Evolutionary conservation across 768 basidiomycete species (phyloP).

Genomic region (Boletus edulis): DNA sequence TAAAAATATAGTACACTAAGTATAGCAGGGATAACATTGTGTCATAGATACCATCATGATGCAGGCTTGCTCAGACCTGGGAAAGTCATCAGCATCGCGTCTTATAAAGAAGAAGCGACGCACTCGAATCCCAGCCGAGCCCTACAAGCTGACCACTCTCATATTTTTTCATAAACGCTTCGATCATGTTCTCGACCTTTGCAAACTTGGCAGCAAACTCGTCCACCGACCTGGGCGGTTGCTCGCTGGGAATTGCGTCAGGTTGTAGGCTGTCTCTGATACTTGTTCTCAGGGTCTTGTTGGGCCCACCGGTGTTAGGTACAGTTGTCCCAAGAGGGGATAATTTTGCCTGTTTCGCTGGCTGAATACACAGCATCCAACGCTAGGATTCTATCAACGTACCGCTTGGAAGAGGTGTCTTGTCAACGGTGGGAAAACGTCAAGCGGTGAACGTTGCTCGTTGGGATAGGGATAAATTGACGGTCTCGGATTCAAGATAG

Average conservation of each 20-base stretch:
- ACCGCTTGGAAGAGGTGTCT: constrained; percentile 1
- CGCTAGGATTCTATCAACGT: not conserved
- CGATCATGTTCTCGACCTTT: constrained; percentile 18
- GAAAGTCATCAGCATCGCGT: constrained; percentile 2
- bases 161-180: constrained; percentile 17
- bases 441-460: not conserved
- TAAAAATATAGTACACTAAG: constrained; percentile 15
- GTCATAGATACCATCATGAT: constrained; percentile 3
- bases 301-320: not conserved
- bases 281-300: constrained; percentile 2
- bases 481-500: not conserved
- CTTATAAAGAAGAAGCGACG: not conserved
- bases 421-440: constrained; percentile 3
- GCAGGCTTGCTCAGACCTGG: not conserved
- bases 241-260: not conserved
- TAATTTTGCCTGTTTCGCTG: not conserved
- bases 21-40: not conserved
- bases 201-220: constrained; percentile 23
- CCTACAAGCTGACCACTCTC: constrained; percentile 17
- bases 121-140: constrained; percentile 30
- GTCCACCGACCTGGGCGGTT: constrained; percentile 17
- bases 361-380: not conserved
- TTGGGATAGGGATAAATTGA: not conserved
- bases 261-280: constrained; percentile 13
- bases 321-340: not conserved